Evolutionary conservation across 2,329 filamentous ascomycete species (phyloP), one percentile per base, ranked within the genome.

Genomic region (Fusarium coicis): DNA sequence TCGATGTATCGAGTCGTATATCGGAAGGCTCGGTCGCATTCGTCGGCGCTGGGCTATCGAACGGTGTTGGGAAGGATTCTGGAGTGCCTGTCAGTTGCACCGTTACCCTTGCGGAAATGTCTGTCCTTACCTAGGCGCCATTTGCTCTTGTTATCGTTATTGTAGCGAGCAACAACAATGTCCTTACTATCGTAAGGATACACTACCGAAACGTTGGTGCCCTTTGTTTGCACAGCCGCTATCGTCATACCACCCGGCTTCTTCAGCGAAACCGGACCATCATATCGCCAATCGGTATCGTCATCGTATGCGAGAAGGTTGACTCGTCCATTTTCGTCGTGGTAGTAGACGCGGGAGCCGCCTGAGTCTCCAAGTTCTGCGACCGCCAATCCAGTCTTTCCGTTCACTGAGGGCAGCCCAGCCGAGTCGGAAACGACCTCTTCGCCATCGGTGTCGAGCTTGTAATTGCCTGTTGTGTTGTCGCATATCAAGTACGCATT

Each of bases 201-300:
- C 6, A 46, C 58, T 11, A 74, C 72, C 21, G 72, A 74, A 26
- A 74, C 66, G 7, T 73, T 73, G 44, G 54, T 56, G 7, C 58
- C 72, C n/a, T 46, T 46, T 1, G 47, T 66, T 21, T 73, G 69
- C 7, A 69, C 36, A 7, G 65, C 50, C 4, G 57, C 61, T 36
- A 74, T 32, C 1, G 65, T n/a, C 68, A 46, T 63, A 32, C 68
- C 69, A 3, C 32, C 46, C 5, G 53, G 15, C 10, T 53, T 53
- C n/a, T 67, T 67, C 23, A 52, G 70, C 2, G 72, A 74, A 4
- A 74, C 61, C 1, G 72, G 72, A 2, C 72, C 72, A 16, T 61
- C 58, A 23, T 74, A 74, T 39, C 59, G 47, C 72, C 72, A 74
- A 26, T 74, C 72, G 10, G 72, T 74, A 40, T 74, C 72, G n/a